Evolutionary conservation across 1,284 basidiomycete species (phyloP).

Genomic region (Golubevia pallescens): DNA sequence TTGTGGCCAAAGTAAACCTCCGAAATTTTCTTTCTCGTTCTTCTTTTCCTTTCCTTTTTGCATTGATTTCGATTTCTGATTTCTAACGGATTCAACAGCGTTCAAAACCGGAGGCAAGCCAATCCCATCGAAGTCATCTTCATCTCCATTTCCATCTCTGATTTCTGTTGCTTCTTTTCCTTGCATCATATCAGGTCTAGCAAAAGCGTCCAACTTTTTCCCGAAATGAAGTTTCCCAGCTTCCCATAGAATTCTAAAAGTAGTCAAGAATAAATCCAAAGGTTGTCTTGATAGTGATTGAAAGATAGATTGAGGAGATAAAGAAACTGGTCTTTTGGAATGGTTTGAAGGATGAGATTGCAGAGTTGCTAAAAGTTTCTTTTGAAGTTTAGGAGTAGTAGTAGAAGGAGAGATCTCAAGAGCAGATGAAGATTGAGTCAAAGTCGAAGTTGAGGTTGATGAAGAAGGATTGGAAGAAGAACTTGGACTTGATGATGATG

Average conservation of each 20-base stretch:
- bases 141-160: conserved; percentile 7
- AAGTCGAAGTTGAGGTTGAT: too few species aligned
- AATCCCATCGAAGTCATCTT: neutral
- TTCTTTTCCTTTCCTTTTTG: too few species aligned
- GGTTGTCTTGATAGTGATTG: conserved; percentile 63
- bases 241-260: conserved; percentile 73
- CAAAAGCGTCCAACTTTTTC: conserved; percentile 72
- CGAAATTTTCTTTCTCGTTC: too few species aligned
- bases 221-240: conserved; percentile 75
- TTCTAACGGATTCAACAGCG: too few species aligned
- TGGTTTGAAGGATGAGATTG: conserved; percentile 23
- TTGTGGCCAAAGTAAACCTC: too few species aligned
- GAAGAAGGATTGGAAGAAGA: too few species aligned
- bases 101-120: neutral
- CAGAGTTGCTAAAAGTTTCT: conserved; percentile 46
- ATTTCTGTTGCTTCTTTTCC: neutral
- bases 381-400: conserved; percentile 8
- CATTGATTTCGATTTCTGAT: too few species aligned
- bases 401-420: too few species aligned
- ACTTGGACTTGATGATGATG: too few species aligned
- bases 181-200: conserved; percentile 70
- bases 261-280: conserved; percentile 71
- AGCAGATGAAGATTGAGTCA: too few species aligned
- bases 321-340: conserved; percentile 25
- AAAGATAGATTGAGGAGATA: too few species aligned